Evolutionary conservation across 1,284 basidiomycete species (phyloP), one percentile per base, ranked within the genome.

Genomic region (Termitomyces sp.): DNA sequence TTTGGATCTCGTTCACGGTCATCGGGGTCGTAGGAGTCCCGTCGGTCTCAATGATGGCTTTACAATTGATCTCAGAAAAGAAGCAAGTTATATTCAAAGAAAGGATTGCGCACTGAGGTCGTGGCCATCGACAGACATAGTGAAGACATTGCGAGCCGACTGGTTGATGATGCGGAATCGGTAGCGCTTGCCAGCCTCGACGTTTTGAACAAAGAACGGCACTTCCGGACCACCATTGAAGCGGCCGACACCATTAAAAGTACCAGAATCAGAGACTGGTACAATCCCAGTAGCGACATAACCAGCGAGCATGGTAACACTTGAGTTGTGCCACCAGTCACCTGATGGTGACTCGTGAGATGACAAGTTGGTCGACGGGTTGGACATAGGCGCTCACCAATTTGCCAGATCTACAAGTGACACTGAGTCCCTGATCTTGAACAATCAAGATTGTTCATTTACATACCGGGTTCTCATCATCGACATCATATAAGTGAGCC

Each of bases 111-210:
- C 12, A 50, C 49, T 50, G 13, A 52, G 34, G 9, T 45, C 41
- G 55, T 76, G 76, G 12, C 63, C 62, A 45, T 76, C 73, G 50
- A 78, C 72, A 9, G 69, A 69, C 31, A 73, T 65, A 2, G 56
- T 65, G 58, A 67, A 70, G 26, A 61, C 64, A 47, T 64, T 65
- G 40, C 57, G 57, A 41, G 58, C 62, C 39, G 55, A 64, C 40
- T 71, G 63, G 69, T 75, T 77, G 70, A 84, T 73, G 53, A 84
- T 61, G 15, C 82, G 65, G 59, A 69, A 58, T 33, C 68, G 59
- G 61, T 79, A 75, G 40, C 69, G 71, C 46, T 67, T 68, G 2
- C 67, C 67, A 10, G 51, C 30, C 9, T 50, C 50, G 4, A 72
- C 69, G 40, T 65, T 63, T 24, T 62, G 53, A 4, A 66, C 64